Conservation (phyloP, 2,329 filamentous ascomycete genomes). For the Aureobasidium sp. region DNA sequence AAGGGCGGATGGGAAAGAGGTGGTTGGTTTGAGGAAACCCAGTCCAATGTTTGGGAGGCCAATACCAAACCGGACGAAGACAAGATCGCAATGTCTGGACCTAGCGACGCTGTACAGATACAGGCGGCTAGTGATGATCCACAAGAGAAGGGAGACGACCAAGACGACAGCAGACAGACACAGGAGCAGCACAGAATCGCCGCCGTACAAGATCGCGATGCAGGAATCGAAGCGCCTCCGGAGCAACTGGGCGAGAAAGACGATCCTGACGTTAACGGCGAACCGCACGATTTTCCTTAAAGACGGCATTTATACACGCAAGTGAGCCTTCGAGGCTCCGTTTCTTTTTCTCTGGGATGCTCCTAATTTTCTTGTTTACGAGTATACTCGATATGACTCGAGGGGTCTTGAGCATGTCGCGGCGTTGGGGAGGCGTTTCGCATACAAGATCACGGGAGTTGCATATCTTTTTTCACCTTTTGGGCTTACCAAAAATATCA, state of each 20-base stretch:
- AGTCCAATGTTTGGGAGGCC: slow-evolving; percentile 29
- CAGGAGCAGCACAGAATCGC: slow-evolving; percentile 25
- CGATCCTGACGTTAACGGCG: neutral
- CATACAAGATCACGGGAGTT: neutral
- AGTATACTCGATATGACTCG: neutral
- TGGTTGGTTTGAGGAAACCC: slow-evolving; percentile 62
- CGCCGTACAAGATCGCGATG: slow-evolving; percentile 16
- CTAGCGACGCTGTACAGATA: slow-evolving; percentile 23
- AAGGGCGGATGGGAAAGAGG: slow-evolving; percentile 74
- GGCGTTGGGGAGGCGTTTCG: neutral
- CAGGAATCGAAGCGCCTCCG: neutral
- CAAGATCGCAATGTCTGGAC: slow-evolving; percentile 15
- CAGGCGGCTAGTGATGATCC: slow-evolving; percentile 26
- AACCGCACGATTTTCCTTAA: neutral
- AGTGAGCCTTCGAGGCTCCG: neutral
- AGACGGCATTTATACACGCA: neutral
- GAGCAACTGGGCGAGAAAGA: neutral
- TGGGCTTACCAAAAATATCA: neutral
- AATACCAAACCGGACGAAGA: slow-evolving; percentile 26
- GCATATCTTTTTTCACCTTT: neutral
- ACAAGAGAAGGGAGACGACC: slow-evolving; percentile 20
- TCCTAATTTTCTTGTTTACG: neutral
- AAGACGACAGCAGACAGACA: slow-evolving; percentile 23
- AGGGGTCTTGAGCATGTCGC: neutral
- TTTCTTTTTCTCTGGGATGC: neutral